phyloP scores from a whole-genome alignment of 2,329 filamentous ascomycete genomes.

The Chalaropsis ovoidea region DNA sequence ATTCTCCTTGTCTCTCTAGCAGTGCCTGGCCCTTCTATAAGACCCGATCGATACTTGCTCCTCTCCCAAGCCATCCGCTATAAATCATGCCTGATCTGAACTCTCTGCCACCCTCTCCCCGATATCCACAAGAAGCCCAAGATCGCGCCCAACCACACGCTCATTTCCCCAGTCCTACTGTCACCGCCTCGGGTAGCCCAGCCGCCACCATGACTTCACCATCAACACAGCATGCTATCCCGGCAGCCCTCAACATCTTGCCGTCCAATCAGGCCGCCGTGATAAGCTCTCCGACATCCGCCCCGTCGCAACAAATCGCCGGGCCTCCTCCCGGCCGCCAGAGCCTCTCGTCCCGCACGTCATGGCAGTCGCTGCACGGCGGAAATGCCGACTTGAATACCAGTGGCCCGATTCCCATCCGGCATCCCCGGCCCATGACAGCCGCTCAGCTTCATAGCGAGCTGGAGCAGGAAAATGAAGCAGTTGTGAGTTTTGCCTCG shows the following conservation, averaged over 20 bases:
- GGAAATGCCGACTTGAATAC: conserved; percentile 25
- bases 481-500: conserved; percentile 53
- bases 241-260: conserved; percentile 42
- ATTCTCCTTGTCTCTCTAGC: neutral
- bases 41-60: conserved; percentile 1
- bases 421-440: conserved; percentile 79
- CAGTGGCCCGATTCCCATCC: conserved; percentile 58
- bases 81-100: conserved; percentile 46
- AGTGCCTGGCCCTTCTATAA: neutral
- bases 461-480: conserved; percentile 91
- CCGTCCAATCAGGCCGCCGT: conserved; percentile 47
- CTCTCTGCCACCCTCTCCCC: conserved; percentile 44
- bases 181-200: conserved; percentile 29
- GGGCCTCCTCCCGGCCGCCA: conserved; percentile 28
- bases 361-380: conserved; percentile 21
- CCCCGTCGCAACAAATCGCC: conserved; percentile 28
- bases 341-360: conserved; percentile 20
- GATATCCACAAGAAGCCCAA: conserved; percentile 30
- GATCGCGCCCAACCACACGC: conserved; percentile 35
- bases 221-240: conserved; percentile 28
- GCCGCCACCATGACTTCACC: conserved; percentile 38
- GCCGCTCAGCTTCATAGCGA: conserved; percentile 80
- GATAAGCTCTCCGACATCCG: conserved; percentile 32
- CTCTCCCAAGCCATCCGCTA: neutral
- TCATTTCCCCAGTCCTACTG: neutral